A percentile compares a stretch with the other conserved stretches of the same genome.
phyloP scores from a whole-genome alignment of 176 grass and related monocot species.

The Rhipidocladum racemiflorum region DNA sequence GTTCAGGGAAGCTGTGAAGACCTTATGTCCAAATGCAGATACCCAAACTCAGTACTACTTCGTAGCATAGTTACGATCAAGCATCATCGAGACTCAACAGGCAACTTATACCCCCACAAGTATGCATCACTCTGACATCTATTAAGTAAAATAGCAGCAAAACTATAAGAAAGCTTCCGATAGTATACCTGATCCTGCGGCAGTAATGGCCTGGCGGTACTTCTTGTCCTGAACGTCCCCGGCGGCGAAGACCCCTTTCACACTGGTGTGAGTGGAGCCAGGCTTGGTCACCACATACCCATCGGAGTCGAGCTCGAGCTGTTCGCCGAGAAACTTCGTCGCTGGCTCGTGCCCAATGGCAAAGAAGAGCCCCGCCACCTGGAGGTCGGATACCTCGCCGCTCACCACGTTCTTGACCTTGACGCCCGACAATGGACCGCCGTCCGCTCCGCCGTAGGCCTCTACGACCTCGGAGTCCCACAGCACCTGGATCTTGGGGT shows the following conservation, averaged over 20 bases:
- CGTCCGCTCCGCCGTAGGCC: conserved; percentile 50
- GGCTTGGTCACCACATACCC: conserved; percentile 81
- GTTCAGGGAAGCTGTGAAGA: background rate
- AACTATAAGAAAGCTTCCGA: background rate
- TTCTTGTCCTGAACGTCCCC: conserved; percentile 96
- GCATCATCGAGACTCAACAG: background rate
- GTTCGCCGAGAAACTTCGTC: conserved; percentile 85
- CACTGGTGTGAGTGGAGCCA: conserved; percentile 77
- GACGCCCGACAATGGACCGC: conserved; percentile 53
- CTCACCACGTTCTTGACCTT: conserved; percentile 80
- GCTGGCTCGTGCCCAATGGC: conserved; percentile 90
- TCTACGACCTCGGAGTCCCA: conserved; percentile 89
- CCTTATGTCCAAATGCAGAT: background rate
- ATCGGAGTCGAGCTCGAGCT: conserved; percentile 81
- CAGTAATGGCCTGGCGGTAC: conserved; percentile 95
- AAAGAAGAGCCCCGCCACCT: conserved; percentile 83
- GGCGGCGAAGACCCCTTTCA: conserved; percentile 86
- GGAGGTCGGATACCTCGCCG: conserved; percentile 58
- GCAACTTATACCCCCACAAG: background rate
- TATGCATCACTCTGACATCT: background rate
- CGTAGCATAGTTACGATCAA: background rate
- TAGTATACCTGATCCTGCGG: conserved; percentile 80
- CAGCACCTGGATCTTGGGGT: conserved; percentile 89
- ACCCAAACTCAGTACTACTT: background rate
- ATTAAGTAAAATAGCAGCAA: background rate